Percentiles rank a stretch among this genome's conserved stretches.
phyloP scores from a whole-genome alignment of 148 eudicot species.

The Arctostaphylos glauca region DNA sequence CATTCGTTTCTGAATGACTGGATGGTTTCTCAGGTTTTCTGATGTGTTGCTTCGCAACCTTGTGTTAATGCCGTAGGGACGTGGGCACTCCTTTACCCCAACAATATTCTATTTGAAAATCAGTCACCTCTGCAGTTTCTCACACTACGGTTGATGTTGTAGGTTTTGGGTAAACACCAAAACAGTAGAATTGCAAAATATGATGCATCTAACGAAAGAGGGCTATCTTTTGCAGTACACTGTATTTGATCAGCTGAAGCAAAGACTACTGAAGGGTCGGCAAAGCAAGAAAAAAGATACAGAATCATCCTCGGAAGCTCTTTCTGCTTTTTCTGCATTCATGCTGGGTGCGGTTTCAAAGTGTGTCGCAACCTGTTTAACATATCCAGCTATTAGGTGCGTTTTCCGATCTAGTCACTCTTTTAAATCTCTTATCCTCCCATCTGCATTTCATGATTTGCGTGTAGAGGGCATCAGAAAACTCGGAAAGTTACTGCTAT shows the following conservation, averaged over 20 bases:
- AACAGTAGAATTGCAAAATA: not conserved
- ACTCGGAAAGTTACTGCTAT: not conserved
- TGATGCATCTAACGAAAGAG: slow-evolving; percentile 7
- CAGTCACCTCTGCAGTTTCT: not conserved
- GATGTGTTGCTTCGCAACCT: no score
- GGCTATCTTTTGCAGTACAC: slow-evolving; percentile 60
- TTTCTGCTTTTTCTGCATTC: slow-evolving; percentile 87
- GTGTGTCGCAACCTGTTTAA: slow-evolving; percentile 81
- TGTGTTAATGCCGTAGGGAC: no score
- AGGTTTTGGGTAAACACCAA: not conserved
- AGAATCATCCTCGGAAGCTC: slow-evolving; percentile 55
- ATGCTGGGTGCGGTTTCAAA: slow-evolving; percentile 86
- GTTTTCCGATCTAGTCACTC: slow-evolving; percentile 7
- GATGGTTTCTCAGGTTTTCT: no score
- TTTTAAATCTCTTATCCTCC: not conserved
- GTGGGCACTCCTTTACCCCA: not conserved
- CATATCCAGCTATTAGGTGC: slow-evolving; percentile 92
- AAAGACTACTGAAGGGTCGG: slow-evolving; percentile 45
- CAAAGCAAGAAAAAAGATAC: slow-evolving; percentile 27
- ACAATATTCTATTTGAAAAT: not conserved
- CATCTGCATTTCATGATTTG: not conserved
- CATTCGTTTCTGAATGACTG: no score
- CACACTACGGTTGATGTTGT: not conserved
- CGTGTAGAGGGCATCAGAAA: not conserved
- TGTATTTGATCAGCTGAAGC: slow-evolving; percentile 88